Percentiles rank a stretch among this genome's conserved stretches.
phyloP scores from a whole-genome alignment of 345 rosid species.

The Eutrema heterophyllum region DNA sequence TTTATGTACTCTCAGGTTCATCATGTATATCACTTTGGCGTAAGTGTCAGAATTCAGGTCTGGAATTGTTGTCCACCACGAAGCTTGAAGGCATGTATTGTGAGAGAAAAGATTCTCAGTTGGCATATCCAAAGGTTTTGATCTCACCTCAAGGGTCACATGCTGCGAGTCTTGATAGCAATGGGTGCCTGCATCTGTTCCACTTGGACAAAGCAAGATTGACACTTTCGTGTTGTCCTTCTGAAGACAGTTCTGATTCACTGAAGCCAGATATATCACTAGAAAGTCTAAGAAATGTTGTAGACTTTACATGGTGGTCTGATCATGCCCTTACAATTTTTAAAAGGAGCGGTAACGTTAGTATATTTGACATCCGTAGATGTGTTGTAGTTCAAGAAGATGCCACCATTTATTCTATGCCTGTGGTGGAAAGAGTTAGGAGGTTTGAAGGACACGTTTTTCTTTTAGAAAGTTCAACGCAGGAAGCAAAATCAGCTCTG shows the following conservation, averaged over 20 bases:
- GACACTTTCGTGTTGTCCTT: constrained; percentile 35
- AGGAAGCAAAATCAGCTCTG: constrained; percentile 30
- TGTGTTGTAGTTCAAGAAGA: constrained; percentile 52
- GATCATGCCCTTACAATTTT: constrained; percentile 59
- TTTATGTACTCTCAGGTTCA: constrained; percentile 45
- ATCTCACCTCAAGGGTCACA: constrained; percentile 68
- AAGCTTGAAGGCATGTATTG: constrained; percentile 61
- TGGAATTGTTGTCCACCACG: constrained; percentile 49
- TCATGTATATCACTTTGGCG: constrained; percentile 69
- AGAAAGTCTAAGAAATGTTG: constrained; percentile 41
- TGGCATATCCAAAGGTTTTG: constrained; percentile 67
- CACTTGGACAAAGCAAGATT: constrained; percentile 43
- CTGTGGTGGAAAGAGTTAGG: constrained; percentile 60
- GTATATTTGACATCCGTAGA: constrained; percentile 51
- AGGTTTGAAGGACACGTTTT: constrained; percentile 54
- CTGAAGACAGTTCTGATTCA: constrained; percentile 31
- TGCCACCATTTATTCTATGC: constrained; percentile 49
- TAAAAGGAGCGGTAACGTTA: constrained; percentile 47
- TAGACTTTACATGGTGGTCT: constrained; percentile 96
- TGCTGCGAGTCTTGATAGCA: constrained; percentile 66
- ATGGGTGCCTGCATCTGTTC: constrained; percentile 61
- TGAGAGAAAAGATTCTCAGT: constrained; percentile 37
- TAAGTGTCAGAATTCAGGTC: constrained; percentile 39
- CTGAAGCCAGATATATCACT: constrained; percentile 28
- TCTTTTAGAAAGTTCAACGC: constrained; percentile 53